Evolutionary conservation across 1,139 yeast species (phyloP).

Genomic region (Candida glucosophila): DNA sequence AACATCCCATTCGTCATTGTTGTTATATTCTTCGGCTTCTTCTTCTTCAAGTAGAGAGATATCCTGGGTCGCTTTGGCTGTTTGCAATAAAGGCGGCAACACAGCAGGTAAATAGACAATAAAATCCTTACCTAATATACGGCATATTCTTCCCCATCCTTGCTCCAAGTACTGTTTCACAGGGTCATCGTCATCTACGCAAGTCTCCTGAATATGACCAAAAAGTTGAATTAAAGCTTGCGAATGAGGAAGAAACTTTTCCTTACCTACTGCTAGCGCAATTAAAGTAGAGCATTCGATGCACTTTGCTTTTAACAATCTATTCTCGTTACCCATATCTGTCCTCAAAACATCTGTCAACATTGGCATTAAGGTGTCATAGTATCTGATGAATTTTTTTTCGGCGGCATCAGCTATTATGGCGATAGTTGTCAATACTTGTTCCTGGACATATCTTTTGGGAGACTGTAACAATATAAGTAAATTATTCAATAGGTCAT

Average conservation of each 20-base stretch:
- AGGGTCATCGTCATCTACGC: constrained; percentile 66
- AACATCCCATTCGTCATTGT: constrained; percentile 93
- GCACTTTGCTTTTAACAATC: constrained; percentile 83
- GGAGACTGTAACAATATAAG: constrained; percentile 74
- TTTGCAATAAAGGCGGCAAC: constrained; percentile 74
- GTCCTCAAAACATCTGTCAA: constrained; percentile 70
- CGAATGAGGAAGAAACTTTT: constrained; percentile 72
- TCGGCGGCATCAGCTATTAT: constrained; percentile 98
- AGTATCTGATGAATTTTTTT: constrained; percentile 78
- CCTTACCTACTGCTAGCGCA: constrained; percentile 95
- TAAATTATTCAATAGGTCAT: constrained; percentile 64
- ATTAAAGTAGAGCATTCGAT: constrained; percentile 92
- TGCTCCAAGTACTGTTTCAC: constrained; percentile 81
- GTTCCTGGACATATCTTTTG: constrained; percentile 91
- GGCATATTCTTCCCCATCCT: constrained; percentile 94
- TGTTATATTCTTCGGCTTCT: constrained; percentile 72
- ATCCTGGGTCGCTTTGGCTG: constrained; percentile 88
- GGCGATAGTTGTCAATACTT: constrained; percentile 92
- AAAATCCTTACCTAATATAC: constrained; percentile 77
- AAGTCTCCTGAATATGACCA: constrained; percentile 60
- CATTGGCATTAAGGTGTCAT: constrained; percentile 91
- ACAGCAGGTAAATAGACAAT: constrained; percentile 84
- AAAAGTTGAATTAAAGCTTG: constrained; percentile 67
- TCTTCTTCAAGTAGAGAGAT: constrained; percentile 82
- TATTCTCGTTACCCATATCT: constrained; percentile 73